Conservation (phyloP, 2,329 filamentous ascomycete genomes). For the Knoxdaviesia proteae region DNA sequence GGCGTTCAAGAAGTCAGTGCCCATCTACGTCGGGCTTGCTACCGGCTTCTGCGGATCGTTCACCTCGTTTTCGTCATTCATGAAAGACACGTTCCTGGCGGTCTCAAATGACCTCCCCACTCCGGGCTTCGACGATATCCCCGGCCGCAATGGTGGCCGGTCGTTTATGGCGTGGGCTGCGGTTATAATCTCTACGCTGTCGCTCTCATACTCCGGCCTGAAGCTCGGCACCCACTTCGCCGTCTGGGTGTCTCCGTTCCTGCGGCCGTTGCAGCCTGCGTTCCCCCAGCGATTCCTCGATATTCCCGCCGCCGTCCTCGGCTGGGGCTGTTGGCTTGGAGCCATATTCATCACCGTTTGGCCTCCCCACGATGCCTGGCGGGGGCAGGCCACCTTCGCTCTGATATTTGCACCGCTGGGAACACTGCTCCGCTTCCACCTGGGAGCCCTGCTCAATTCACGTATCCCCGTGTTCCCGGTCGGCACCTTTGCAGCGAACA, state of each 20-base stretch:
- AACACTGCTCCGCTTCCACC: conserved; percentile 54
- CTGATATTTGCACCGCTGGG: conserved; percentile 69
- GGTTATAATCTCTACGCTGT: conserved; percentile 51
- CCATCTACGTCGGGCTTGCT: conserved; percentile 67
- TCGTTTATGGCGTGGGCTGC: conserved; percentile 65
- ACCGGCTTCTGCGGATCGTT: conserved; percentile 81
- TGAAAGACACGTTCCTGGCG: conserved; percentile 60
- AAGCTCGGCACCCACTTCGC: conserved; percentile 59
- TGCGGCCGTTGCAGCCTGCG: conserved; percentile 37
- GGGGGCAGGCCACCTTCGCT: conserved; percentile 53
- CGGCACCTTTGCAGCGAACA: conserved; percentile 69
- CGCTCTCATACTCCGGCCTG: conserved; percentile 48
- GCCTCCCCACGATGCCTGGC: conserved; percentile 56
- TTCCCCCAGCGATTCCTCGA: conserved; percentile 43
- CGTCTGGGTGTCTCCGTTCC: conserved; percentile 32
- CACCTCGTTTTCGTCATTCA: conserved; percentile 76
- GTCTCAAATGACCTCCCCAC: conserved; percentile 49
- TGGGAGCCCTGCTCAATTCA: conserved; percentile 50
- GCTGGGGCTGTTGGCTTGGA: conserved; percentile 56
- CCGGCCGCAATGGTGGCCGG: conserved; percentile 47
- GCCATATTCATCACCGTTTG: conserved; percentile 51
- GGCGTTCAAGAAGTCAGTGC: conserved; percentile 62
- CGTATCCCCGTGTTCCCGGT: conserved; percentile 50
- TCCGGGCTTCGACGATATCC: conserved; percentile 12
- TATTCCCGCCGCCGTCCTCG: conserved; percentile 39